Base-by-base conservation (phyloP, 2,329 filamentous ascomycete genomes). In the Dactylella cylindrospora region DNA sequence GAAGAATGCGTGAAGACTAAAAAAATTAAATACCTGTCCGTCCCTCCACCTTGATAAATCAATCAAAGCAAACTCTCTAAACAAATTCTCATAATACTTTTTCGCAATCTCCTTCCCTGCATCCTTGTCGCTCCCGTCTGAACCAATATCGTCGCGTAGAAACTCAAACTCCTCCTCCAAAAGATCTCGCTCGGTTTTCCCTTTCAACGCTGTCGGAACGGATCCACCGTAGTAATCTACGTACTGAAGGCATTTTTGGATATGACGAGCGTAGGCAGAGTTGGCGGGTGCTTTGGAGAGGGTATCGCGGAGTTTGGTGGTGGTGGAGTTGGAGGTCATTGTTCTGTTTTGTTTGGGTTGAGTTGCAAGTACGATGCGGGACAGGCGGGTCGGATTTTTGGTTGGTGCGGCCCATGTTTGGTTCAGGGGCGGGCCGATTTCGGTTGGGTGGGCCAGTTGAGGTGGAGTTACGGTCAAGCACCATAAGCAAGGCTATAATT, bases 101-200 rank as follows among this genome's bases (percentile, higher is more conserved):
- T 50, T 66, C 4, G 64, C 67, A 17, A 69, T 55, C 32, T 47
- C 61, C 35, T 67, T 68, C 22, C 64, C 67, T 12, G 67, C 47
- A 26, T 65, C 46, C 2, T 35, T 45, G 13, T 20, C 19, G 12
- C 39, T 44, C 12, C 33, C 35, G 7, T 52, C 44, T 5, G 25
- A 15, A 17, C 5, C 33, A 1, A 9, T 33, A 2, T 33, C 36
- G 40, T 66, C 51, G 15, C 67, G 68, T 7, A 70, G 59, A 36
- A 70, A 70, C 39, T 67, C 64, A 33, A 69, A 68, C 33, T 69
- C 64, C 22, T 68, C 60, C 40, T 69, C 68, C 10, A 70, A 44
- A 29, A 69, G 67, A 36, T 70, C 67, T 13, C 68, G 66, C 40
- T 70, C 68, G 23, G 66, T 70, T 13, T 64, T 65, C 8, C 65